These are phyloP conservation scores for Pyrus betulifolia DNA, from an alignment of 306 rosid species.

Conservation along the genomic window DNA sequence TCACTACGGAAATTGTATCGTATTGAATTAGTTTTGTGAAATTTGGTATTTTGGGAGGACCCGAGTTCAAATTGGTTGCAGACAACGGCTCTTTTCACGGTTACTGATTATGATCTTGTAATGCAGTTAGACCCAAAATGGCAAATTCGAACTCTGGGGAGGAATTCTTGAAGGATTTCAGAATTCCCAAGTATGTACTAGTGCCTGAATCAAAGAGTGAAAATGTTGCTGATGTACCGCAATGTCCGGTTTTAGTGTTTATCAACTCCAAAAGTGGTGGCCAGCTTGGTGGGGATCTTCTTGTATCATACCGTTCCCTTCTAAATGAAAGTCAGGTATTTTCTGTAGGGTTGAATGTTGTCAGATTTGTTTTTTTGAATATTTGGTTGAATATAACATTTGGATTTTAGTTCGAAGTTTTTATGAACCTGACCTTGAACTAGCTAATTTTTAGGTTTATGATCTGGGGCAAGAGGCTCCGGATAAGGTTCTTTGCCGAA, in stretches of 20 bases:
- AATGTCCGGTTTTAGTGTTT: slow-evolving; percentile 73
- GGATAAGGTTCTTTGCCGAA: slow-evolving; percentile 51
- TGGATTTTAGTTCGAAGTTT: not conserved
- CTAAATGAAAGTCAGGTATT: slow-evolving; percentile 65
- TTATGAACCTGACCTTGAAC: slow-evolving; percentile 15
- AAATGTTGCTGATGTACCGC: slow-evolving; percentile 21
- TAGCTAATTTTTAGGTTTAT: slow-evolving; percentile 49
- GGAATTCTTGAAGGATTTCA: slow-evolving; percentile 37
- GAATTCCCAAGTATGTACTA: slow-evolving; percentile 65
- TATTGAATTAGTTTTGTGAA: not conserved
- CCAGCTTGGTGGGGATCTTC: slow-evolving; percentile 85
- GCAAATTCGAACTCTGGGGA: slow-evolving; percentile 22
- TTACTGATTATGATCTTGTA: not conserved
- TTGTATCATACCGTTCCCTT: slow-evolving; percentile 44
- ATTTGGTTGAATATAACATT: not conserved
- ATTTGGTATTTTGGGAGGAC: not conserved
- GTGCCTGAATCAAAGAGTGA: slow-evolving; percentile 33
- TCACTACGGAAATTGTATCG: not conserved
- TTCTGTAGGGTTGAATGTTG: not conserved
- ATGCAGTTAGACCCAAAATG: slow-evolving; percentile 37
- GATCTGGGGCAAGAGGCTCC: slow-evolving; percentile 87
- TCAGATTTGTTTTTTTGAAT: not conserved
- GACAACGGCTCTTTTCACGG: not conserved
- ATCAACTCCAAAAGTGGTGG: slow-evolving; percentile 95
- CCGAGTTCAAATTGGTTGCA: not conserved